A percentile compares a stretch with the other conserved stretches of the same genome.
Evolutionary conservation across 352 stramenopile species (phyloP).

Genomic region (Pythium rishiriense): DNA sequence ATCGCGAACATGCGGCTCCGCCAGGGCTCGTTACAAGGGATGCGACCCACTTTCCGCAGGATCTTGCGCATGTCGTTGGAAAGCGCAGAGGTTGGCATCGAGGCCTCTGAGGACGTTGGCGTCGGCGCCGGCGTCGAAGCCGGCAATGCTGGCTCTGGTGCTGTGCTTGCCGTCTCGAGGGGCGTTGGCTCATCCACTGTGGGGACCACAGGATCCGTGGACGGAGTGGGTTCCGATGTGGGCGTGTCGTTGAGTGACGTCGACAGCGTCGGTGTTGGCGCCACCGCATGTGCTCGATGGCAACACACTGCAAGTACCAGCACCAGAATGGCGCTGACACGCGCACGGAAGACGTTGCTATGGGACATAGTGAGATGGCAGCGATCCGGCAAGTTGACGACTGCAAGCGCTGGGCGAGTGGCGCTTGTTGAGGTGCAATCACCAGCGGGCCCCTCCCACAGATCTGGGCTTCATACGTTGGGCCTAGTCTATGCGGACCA

Average conservation of each 20-base stretch:
- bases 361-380: not conserved
- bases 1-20: constrained; percentile 21
- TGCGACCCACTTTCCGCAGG: constrained; percentile 15
- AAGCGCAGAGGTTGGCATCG: constrained; percentile 1
- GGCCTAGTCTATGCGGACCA: constrained; percentile 8
- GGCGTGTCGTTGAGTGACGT: not conserved
- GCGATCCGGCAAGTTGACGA: not conserved
- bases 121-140: not conserved
- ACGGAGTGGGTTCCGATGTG: not conserved
- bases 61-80: constrained; percentile 26
- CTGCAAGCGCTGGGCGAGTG: not conserved
- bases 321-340: not conserved
- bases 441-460: not conserved
- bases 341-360: not conserved
- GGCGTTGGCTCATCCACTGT: not conserved
- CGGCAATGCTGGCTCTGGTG: not conserved
- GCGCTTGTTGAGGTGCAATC: not conserved
- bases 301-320: too few relatives aligned
- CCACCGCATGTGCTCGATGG: not conserved
- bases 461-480: not conserved
- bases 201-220: not conserved
- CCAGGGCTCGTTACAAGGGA: constrained; percentile 10
- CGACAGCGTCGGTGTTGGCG: not conserved
- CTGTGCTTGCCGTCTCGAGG: not conserved
- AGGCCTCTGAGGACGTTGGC: not conserved